Conservation (phyloP, 148 eudicot genomes). For the Diospyros kaki region DNA sequence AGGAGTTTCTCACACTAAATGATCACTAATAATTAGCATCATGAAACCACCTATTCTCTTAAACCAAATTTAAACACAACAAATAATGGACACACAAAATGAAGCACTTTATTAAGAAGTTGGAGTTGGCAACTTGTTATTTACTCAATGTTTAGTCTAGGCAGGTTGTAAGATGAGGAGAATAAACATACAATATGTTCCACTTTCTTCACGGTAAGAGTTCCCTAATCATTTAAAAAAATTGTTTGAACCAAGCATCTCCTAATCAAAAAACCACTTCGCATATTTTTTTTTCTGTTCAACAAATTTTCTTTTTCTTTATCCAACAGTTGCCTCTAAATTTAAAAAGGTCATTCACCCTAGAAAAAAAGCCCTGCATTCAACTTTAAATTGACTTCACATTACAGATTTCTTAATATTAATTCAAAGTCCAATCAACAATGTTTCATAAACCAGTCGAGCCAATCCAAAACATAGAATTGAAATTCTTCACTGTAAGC, state of each 20-base stretch:
- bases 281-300: too few relatives aligned
- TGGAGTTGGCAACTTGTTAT: neutral
- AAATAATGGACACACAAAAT: neutral
- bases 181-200: neutral
- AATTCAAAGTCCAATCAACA: neutral
- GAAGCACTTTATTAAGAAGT: neutral
- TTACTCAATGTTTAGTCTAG: conserved; percentile 1
- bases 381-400: neutral
- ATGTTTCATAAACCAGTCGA: neutral
- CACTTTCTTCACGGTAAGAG: neutral
- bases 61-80: neutral
- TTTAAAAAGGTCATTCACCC: conserved; percentile 4
- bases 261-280: neutral
- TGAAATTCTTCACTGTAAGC: neutral
- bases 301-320: too few relatives aligned
- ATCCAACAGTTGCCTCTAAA: neutral
- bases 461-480: neutral
- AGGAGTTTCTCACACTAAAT: conserved; percentile 4
- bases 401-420: neutral
- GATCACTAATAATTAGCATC: neutral
- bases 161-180: neutral
- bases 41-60: neutral
- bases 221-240: neutral
- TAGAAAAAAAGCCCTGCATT: neutral
- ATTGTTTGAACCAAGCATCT: neutral